Base-by-base conservation (phyloP, 495 filamentous ascomycete genomes). In the Filosporella fistucella region DNA sequence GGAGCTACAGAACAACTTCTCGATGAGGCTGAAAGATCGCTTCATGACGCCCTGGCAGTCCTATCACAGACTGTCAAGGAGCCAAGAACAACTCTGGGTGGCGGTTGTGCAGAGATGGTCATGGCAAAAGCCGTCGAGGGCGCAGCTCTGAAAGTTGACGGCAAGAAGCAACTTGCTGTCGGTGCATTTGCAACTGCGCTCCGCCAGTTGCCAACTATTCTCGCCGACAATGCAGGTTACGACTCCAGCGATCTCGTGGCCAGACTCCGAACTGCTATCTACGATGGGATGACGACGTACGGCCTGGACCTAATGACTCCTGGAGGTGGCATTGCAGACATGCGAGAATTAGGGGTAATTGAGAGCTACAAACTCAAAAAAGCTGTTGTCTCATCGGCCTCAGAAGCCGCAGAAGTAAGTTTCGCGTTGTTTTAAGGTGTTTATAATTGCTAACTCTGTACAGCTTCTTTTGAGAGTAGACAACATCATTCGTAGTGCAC, bases 301-400 rank as follows among this genome's bases (percentile, higher is more conserved):
- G 93, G 93, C 13, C 63, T 98, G 55, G 93, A 98, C 63, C 69
- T 98, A 52, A 71, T 86, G 66, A 87, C 86, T 0, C 89, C 91
- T 4, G 91, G 91, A 23, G 94, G 94, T 35, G 89, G 89, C 28
- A 91, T 98, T 63, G 78, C 90, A 6, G 91, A 98, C 63, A 98
- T 98, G 93, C 79, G 91, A 35, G 88, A 97, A 59, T 66, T 94
- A 45, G 94, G 93, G 18, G 90, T 98, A 13, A 85, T 98, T 60
- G 93, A 98, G 70, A 95, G 89, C 60, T 98, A 96, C 74, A 97
- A 98, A 75, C 69, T 98, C 63, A 98, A 98, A 79, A 85, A 84
- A 64, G 93, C 93, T 12, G 93, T 98, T 47, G 93, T 98, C 28
- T 88, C 83, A 20, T 95, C 89, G 46, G 93, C 93, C 11, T 90